Percentiles rank a stretch among this genome's conserved stretches.
Conservation (phyloP, 2,329 filamentous ascomycete species). For the Colletotrichum sp. region DNA sequence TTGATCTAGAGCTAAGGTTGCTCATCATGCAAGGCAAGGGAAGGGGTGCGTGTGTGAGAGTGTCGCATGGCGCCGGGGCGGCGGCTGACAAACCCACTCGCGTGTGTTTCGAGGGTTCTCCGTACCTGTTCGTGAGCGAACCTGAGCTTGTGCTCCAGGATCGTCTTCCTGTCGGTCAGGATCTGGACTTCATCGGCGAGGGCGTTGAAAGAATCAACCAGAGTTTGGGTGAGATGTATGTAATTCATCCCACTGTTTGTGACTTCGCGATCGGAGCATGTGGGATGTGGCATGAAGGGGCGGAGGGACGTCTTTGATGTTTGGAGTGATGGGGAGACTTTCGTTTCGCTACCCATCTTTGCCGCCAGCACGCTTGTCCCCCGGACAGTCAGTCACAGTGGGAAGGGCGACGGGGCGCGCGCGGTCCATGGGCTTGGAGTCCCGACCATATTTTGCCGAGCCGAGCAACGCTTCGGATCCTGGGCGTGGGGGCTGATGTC, state of each 20-base stretch:
- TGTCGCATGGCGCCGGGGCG: neutral
- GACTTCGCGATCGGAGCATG: conserved; percentile 17
- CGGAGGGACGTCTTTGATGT: conserved; percentile 5
- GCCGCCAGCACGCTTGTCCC: conserved; percentile 7
- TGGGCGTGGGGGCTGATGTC: conserved; percentile 9
- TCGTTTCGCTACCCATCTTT: conserved; percentile 16
- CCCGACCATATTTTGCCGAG: conserved; percentile 18
- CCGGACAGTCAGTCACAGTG: neutral
- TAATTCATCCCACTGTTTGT: conserved; percentile 43
- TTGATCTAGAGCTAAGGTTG: conserved; percentile 84
- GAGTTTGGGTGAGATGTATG: conserved; percentile 55
- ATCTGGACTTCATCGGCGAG: conserved; percentile 70
- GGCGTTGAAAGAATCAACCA: conserved; percentile 69
- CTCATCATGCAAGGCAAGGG: conserved; percentile 42
- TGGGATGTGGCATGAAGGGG: conserved; percentile 18
- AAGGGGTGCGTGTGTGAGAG: conserved; percentile 10
- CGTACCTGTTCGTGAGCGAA: conserved; percentile 72
- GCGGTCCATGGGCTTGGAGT: neutral
- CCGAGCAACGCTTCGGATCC: conserved; percentile 11
- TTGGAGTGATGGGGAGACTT: conserved; percentile 16
- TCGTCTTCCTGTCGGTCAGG: conserved; percentile 67
- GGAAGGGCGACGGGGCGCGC: neutral
- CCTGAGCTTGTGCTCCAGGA: conserved; percentile 70
- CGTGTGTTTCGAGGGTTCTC: conserved; percentile 12
- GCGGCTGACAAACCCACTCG: conserved; percentile 18